phyloP scores from a whole-genome alignment of 2,329 filamentous ascomycete genomes.

The Calonectria fujianensis region DNA sequence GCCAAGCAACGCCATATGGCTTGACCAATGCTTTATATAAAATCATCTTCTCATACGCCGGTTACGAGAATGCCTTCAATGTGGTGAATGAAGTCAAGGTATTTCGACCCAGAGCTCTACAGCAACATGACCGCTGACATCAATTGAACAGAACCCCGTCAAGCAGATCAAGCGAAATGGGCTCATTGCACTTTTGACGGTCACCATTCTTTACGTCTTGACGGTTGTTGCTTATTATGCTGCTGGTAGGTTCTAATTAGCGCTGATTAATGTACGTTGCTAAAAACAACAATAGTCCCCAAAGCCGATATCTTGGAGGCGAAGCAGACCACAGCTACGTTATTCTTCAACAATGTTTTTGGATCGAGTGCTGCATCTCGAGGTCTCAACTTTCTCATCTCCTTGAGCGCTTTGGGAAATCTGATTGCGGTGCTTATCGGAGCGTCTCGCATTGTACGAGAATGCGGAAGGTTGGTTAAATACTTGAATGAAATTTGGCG shows the following conservation, averaged over 20 bases:
- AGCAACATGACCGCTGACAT: neutral
- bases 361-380: conserved; percentile 67
- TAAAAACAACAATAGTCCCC: conserved; percentile 59
- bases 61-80: conserved; percentile 76
- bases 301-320: conserved; percentile 71
- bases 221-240: conserved; percentile 77
- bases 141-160: conserved; percentile 72
- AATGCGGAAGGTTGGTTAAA: conserved; percentile 69
- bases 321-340: conserved; percentile 70
- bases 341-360: conserved; percentile 78
- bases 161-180: conserved; percentile 71
- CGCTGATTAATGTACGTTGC: neutral
- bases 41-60: conserved; percentile 75
- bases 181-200: conserved; percentile 68
- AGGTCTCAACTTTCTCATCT: conserved; percentile 75
- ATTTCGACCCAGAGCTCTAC: too few species aligned
- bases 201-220: conserved; percentile 73
- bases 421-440: conserved; percentile 73
- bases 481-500: too few species aligned
- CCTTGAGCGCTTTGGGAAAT: conserved; percentile 75
- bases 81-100: conserved; percentile 71
- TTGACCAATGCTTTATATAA: conserved; percentile 71
- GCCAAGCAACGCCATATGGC: conserved; percentile 49
- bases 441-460: conserved; percentile 73
- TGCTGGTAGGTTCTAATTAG: conserved; percentile 60